phyloP scores from a whole-genome alignment of 2,329 filamentous ascomycete species.

The Colletotrichum eremochloae region DNA sequence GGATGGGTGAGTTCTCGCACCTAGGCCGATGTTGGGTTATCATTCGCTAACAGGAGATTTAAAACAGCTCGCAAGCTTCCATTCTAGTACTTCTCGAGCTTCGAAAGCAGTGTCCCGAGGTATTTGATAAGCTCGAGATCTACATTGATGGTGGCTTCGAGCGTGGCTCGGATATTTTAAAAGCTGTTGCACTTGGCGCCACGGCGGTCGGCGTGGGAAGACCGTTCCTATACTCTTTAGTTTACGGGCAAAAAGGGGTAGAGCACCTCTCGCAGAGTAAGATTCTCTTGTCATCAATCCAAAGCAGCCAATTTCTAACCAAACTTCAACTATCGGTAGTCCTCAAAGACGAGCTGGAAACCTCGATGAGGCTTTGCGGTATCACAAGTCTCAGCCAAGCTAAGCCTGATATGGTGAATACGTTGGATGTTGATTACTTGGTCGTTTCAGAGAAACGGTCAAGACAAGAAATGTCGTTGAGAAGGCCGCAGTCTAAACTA shows the following conservation, averaged over 20 bases:
- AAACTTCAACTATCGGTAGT: background rate
- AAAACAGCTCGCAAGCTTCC: slow-evolving; percentile 49
- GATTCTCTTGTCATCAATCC: background rate
- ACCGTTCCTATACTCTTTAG: slow-evolving; percentile 70
- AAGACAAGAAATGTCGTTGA: slow-evolving; percentile 6
- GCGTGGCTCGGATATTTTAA: slow-evolving; percentile 77
- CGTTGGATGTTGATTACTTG: slow-evolving; percentile 49
- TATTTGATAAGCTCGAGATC: slow-evolving; percentile 55
- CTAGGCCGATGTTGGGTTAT: slow-evolving; percentile 63
- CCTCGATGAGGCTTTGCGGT: slow-evolving; percentile 48
- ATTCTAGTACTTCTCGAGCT: slow-evolving; percentile 45
- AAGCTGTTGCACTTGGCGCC: slow-evolving; percentile 74
- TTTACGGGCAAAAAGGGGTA: slow-evolving; percentile 60
- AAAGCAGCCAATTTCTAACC: background rate
- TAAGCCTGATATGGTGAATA: slow-evolving; percentile 49
- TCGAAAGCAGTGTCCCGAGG: slow-evolving; percentile 63
- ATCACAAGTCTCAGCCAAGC: slow-evolving; percentile 49
- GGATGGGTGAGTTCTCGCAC: slow-evolving; percentile 52
- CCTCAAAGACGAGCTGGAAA: slow-evolving; percentile 50
- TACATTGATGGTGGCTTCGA: slow-evolving; percentile 76
- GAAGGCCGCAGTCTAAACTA: slow-evolving; percentile 9
- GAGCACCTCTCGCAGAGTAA: slow-evolving; percentile 51
- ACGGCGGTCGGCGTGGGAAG: slow-evolving; percentile 78
- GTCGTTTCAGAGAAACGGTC: slow-evolving; percentile 42
- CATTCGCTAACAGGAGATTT: slow-evolving; percentile 62